Evolutionary conservation across 768 basidiomycete species (phyloP).

Genomic region (Trametes villosa): DNA sequence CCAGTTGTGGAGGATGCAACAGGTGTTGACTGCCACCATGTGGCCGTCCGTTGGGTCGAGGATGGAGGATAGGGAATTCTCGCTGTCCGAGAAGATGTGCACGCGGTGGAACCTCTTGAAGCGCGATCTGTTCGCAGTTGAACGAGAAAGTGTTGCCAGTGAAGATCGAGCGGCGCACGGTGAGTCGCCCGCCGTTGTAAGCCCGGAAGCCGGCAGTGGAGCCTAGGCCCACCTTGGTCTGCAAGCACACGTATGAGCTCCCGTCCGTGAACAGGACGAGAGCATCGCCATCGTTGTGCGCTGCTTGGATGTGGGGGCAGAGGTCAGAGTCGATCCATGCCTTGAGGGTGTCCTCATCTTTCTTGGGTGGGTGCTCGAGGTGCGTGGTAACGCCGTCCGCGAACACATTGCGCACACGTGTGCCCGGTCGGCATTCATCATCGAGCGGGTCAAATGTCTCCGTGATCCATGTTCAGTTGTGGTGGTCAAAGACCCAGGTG

Average conservation of each 20-base stretch:
- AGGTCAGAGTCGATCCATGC: not conserved
- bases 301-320: not conserved
- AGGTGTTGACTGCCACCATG: not conserved
- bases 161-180: not conserved
- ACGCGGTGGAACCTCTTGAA: not conserved
- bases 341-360: not conserved
- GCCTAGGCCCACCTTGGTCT: not conserved
- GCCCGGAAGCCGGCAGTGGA: not conserved
- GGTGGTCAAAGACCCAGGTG: not conserved
- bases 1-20: not conserved
- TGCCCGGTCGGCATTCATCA: not conserved
- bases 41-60: not conserved
- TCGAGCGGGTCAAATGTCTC: not conserved
- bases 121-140: not conserved
- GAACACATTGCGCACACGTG: not conserved
- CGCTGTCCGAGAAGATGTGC: slow-evolving; percentile 1
- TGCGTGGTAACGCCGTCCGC: not conserved
- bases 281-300: not conserved
- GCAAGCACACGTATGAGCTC: not conserved
- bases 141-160: not conserved
- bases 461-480: not conserved
- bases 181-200: not conserved
- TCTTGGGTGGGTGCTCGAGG: not conserved
- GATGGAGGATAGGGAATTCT: not conserved
- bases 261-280: not conserved